Evolutionary conservation across 345 rosid genomes (phyloP), one percentile per base, ranked within the genome.

Genomic region (Turritis glabra): DNA sequence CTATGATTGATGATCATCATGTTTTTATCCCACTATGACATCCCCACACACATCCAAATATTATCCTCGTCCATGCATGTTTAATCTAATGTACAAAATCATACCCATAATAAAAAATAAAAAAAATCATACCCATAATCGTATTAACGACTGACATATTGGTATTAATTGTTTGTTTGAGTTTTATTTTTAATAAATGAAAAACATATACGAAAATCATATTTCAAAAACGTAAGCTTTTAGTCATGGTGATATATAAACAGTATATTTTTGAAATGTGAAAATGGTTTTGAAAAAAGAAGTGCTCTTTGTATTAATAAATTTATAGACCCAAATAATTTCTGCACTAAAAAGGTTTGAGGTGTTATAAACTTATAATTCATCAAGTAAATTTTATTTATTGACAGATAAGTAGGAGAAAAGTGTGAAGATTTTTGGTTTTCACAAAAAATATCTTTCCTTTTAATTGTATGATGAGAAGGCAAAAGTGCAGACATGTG

Each of bases 401-500:
- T n/a, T n/a, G n/a, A n/a, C 3, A 14, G 41, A 13, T 47, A 17
- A 27, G 18, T 29, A 46, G 11, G 19, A 9, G 30, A 32, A 43
- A 38, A 21, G 5, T 32, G n/a, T 30, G 44, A 43, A 30, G 33
- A 15, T 33, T 44, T 56, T 69, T 57, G 15, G 54, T 44, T 57
- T 55, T 44, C 15, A 27, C 5, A 27, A 9, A 68, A 35, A 12
- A 8, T 0, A 4, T 10, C 5, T 52, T 40, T 58, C 26, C 37
- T 3, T 46, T 14, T 10, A 35, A 47, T 10, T 70, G 48, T 58
- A 22, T 4, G 27, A 59, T 46, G 38, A n/a, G 56, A 58, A 33
- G 48, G 47, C 23, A 22, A 32, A 70, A 30, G 18, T 22, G 37
- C 18, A 71, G 58, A 47, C 67, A 71, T 59, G 58, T 71, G 67